These are phyloP conservation scores for Yamadazyma atlantica DNA, from an alignment of 1,139 yeast genomes.

Conservation along the genomic window DNA sequence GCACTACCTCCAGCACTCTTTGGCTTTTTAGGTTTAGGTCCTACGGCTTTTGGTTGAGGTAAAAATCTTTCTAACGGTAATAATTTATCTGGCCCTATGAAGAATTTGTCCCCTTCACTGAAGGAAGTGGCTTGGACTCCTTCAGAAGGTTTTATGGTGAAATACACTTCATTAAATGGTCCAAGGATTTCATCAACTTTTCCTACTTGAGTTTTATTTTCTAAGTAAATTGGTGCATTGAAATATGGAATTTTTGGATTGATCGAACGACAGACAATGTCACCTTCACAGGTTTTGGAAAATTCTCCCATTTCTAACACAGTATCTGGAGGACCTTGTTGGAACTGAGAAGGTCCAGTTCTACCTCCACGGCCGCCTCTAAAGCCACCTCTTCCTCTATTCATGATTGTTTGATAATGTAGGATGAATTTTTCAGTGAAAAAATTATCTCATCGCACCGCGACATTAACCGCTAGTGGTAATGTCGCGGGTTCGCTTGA, in stretches of 20 bases:
- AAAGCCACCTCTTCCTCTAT: slow-evolving; percentile 72
- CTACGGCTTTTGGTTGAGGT: slow-evolving; percentile 82
- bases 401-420: slow-evolving; percentile 29
- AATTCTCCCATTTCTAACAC: slow-evolving; percentile 95
- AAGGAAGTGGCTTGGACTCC: slow-evolving; percentile 94
- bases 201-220: slow-evolving; percentile 93
- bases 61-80: slow-evolving; percentile 93
- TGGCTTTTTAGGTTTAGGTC: slow-evolving; percentile 78
- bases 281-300: slow-evolving; percentile 93
- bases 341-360: slow-evolving; percentile 52
- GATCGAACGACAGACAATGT: slow-evolving; percentile 92
- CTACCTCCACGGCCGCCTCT: slow-evolving; percentile 66
- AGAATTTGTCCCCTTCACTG: slow-evolving; percentile 94
- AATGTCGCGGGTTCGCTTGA: not conserved
- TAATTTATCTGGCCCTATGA: slow-evolving; percentile 91
- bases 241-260: slow-evolving; percentile 95
- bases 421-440: slow-evolving; percentile 2
- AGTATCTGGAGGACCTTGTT: slow-evolving; percentile 90
- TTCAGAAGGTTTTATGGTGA: slow-evolving; percentile 93
- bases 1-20: slow-evolving; percentile 48
- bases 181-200: slow-evolving; percentile 98
- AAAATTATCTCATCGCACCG: slow-evolving; percentile 1
- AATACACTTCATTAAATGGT: slow-evolving; percentile 93
- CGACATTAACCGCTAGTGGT: too few relatives aligned
- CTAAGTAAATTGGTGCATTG: slow-evolving; percentile 97